phyloP scores from a whole-genome alignment of 208 protist species.

The Wallacemonas sp. region DNA sequence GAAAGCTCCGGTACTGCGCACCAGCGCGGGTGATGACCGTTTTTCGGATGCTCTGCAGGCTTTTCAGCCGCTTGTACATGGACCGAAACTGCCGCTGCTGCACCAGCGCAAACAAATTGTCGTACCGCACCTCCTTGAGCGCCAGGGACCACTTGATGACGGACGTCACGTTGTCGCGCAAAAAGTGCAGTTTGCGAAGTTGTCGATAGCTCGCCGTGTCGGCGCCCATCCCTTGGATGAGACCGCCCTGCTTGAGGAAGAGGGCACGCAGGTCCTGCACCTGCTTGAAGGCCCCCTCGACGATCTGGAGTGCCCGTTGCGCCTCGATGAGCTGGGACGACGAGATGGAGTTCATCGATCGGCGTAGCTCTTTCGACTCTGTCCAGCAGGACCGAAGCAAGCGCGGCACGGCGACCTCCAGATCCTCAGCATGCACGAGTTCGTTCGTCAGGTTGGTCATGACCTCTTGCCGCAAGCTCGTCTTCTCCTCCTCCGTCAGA shows the following conservation, averaged over 20 bases:
- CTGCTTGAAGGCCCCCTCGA: constrained; percentile 59
- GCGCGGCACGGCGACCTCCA: constrained; percentile 77
- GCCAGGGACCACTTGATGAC: constrained; percentile 84
- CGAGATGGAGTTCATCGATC: constrained; percentile 78
- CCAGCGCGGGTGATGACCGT: constrained; percentile 71
- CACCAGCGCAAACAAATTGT: constrained; percentile 62
- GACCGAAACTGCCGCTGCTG: constrained; percentile 57
- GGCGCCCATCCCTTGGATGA: constrained; percentile 72
- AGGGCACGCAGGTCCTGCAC: constrained; percentile 64
- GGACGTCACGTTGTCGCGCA: constrained; percentile 80
- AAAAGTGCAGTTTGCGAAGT: constrained; percentile 71
- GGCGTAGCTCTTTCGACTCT: constrained; percentile 78
- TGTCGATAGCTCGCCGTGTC: constrained; percentile 70
- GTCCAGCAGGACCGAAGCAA: constrained; percentile 70
- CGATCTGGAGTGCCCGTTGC: constrained; percentile 72
- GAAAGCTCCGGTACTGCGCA: constrained; percentile 55
- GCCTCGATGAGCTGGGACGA: constrained; percentile 81
- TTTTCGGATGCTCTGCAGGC: constrained; percentile 72
- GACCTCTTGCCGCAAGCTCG: constrained; percentile 62
- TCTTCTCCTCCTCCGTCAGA: constrained; percentile 62
- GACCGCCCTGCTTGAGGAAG: constrained; percentile 76
- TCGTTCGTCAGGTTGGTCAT: constrained; percentile 77
- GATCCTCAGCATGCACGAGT: constrained; percentile 62
- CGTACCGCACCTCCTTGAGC: constrained; percentile 83
- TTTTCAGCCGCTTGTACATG: constrained; percentile 67